phyloP scores from a whole-genome alignment of 2,329 filamentous ascomycete species.

The Byssothecium circinans region DNA sequence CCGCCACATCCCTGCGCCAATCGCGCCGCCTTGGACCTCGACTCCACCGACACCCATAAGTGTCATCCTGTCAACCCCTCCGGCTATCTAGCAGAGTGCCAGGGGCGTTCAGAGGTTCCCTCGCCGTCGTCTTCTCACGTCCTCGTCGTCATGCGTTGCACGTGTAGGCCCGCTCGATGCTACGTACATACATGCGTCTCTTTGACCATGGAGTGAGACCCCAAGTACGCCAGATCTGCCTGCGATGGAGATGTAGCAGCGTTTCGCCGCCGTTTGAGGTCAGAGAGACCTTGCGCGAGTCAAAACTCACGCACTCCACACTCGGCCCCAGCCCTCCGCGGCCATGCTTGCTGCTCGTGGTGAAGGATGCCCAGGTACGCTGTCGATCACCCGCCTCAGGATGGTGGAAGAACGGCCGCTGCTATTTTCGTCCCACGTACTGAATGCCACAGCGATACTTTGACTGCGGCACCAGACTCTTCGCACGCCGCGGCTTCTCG shows the following conservation, averaged over 20 bases:
- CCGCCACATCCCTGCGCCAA: slow-evolving; percentile 34
- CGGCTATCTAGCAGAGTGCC: background rate
- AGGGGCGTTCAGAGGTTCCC: background rate
- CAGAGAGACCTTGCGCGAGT: slow-evolving; percentile 20
- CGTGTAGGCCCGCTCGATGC: too few relatives aligned
- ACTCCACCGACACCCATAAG: slow-evolving; percentile 19
- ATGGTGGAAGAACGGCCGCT: slow-evolving; percentile 7
- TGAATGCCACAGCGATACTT: slow-evolving; percentile 27
- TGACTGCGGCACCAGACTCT: slow-evolving; percentile 19
- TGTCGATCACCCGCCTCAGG: slow-evolving; percentile 28
- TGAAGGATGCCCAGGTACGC: slow-evolving; percentile 15
- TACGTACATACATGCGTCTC: too few relatives aligned
- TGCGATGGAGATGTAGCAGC: too few relatives aligned
- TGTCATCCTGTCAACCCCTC: background rate
- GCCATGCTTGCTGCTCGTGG: slow-evolving; percentile 12
- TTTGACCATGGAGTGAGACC: too few relatives aligned
- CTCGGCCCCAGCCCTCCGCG: too few relatives aligned
- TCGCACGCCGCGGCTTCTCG: slow-evolving; percentile 15
- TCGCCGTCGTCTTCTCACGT: too few relatives aligned
- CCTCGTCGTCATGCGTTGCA: too few relatives aligned
- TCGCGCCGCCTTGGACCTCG: slow-evolving; percentile 25
- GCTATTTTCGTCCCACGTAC: slow-evolving; percentile 33
- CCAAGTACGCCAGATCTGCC: too few relatives aligned
- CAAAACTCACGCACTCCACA: too few relatives aligned
- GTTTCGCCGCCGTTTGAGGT: slow-evolving; percentile 20